These are phyloP conservation scores for Magnolia sinica DNA, from an alignment of 164 flowering plant species.

Conservation along the genomic window DNA sequence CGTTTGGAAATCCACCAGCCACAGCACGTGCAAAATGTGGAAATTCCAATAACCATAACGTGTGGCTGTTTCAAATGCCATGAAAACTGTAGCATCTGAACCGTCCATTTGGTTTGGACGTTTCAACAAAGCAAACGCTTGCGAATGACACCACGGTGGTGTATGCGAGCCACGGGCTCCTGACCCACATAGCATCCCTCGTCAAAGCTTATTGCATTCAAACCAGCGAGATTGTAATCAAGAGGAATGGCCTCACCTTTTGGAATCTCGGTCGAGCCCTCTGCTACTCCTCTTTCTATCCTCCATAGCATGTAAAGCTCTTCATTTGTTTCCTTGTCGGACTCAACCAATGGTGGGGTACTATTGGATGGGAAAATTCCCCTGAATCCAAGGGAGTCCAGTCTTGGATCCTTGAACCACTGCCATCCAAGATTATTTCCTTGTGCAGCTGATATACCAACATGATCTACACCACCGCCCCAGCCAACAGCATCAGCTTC, in stretches of 20 bases:
- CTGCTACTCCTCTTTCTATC: slow-evolving; percentile 86
- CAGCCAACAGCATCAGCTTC: slow-evolving; percentile 74
- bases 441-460: slow-evolving; percentile 56
- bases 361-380: slow-evolving; percentile 73
- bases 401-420: slow-evolving; percentile 90
- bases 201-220: slow-evolving; percentile 90
- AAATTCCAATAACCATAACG: no score
- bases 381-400: slow-evolving; percentile 78
- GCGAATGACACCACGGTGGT: slow-evolving; percentile 84
- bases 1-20: no score
- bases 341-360: slow-evolving; percentile 80
- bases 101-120: no score
- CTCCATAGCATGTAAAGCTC: slow-evolving; percentile 68
- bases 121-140: no score
- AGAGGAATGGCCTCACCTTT: slow-evolving; percentile 97
- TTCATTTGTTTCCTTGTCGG: slow-evolving; percentile 79
- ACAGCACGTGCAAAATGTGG: no score
- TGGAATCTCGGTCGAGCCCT: slow-evolving; percentile 87
- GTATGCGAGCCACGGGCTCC: slow-evolving; percentile 86
- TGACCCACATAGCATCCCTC: slow-evolving; percentile 98
- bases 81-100: no score
- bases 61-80: no score
- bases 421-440: slow-evolving; percentile 66
- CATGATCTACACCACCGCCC: slow-evolving; percentile 55
- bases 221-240: slow-evolving; percentile 79